Conservation (phyloP, 2,329 filamentous ascomycete species). For the Sphaerulina populicola region DNA sequence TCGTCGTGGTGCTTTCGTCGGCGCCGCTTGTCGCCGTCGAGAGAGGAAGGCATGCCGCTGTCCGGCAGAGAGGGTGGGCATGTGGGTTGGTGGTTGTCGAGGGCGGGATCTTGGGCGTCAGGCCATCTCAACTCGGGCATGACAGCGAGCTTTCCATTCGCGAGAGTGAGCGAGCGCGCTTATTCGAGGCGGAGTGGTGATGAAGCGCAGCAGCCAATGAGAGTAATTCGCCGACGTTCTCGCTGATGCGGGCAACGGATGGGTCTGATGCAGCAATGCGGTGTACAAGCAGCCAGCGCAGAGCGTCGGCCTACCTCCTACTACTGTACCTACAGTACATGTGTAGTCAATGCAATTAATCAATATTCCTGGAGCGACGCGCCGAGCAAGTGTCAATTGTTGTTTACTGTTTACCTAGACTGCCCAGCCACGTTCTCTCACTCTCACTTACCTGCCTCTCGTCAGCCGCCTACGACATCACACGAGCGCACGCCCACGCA, state of each 20-base stretch:
- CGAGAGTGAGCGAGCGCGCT: too few species aligned
- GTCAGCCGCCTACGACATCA: background rate
- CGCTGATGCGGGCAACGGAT: too few species aligned
- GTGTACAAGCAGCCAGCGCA: too few species aligned
- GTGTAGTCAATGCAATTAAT: too few species aligned
- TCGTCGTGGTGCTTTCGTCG: constrained; percentile 28
- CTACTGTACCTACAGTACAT: too few species aligned
- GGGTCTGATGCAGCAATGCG: too few species aligned
- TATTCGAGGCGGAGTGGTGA: too few species aligned
- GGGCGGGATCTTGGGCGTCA: background rate
- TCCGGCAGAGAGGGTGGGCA: background rate
- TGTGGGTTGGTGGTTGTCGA: background rate
- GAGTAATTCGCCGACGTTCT: too few species aligned
- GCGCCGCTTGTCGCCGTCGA: constrained; percentile 23
- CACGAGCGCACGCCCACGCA: background rate
- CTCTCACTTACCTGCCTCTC: background rate
- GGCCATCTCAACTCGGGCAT: constrained; percentile 4
- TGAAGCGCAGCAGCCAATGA: background rate
- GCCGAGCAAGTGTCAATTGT: too few species aligned
- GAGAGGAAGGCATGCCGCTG: constrained; percentile 19
- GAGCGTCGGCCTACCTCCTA: too few species aligned
- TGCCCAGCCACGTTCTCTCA: background rate
- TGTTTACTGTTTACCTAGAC: too few species aligned
- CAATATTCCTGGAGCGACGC: too few species aligned
- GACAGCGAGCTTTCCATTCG: background rate